Evolutionary conservation across 2,329 filamentous ascomycete genomes (phyloP).

Genomic region (Ambrosiella cleistominuta): DNA sequence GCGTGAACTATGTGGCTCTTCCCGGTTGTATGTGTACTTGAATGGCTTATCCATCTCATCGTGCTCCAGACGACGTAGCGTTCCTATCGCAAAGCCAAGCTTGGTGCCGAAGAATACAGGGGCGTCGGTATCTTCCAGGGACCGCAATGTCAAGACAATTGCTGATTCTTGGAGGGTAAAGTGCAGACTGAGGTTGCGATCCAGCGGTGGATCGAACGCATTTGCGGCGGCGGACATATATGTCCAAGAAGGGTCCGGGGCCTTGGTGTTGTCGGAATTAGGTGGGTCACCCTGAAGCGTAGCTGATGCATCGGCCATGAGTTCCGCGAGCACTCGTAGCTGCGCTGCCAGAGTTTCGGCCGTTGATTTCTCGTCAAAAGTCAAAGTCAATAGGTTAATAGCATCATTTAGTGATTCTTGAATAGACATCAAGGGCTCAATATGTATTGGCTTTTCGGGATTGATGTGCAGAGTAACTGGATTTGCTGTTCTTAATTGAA

Average conservation of each 20-base stretch:
- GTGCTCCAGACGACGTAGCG: constrained; percentile 46
- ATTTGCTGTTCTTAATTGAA: constrained; percentile 55
- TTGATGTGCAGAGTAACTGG: constrained; percentile 31
- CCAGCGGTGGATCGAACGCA: constrained; percentile 28
- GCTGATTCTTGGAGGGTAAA: constrained; percentile 52
- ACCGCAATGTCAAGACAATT: constrained; percentile 51
- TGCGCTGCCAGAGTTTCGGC: constrained; percentile 38
- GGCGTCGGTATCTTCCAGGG: constrained; percentile 49
- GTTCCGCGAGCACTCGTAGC: constrained; percentile 36
- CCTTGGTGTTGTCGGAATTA: background rate
- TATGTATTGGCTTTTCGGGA: constrained; percentile 32
- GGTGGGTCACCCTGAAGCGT: constrained; percentile 34
- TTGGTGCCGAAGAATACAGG: constrained; percentile 45
- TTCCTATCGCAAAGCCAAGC: constrained; percentile 53
- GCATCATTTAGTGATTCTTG: constrained; percentile 66
- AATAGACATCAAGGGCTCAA: constrained; percentile 54
- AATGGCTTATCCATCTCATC: constrained; percentile 71
- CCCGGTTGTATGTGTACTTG: constrained; percentile 30
- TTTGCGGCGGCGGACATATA: constrained; percentile 25
- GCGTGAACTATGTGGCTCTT: constrained; percentile 1
- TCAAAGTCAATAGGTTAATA: constrained; percentile 66
- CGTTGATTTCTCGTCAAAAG: constrained; percentile 40
- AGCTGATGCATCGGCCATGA: constrained; percentile 32
- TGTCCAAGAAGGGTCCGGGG: constrained; percentile 26
- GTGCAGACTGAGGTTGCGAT: constrained; percentile 55